phyloP scores from a whole-genome alignment of 78 protist genomes.

The Mantamonas sphyraenae region DNA sequence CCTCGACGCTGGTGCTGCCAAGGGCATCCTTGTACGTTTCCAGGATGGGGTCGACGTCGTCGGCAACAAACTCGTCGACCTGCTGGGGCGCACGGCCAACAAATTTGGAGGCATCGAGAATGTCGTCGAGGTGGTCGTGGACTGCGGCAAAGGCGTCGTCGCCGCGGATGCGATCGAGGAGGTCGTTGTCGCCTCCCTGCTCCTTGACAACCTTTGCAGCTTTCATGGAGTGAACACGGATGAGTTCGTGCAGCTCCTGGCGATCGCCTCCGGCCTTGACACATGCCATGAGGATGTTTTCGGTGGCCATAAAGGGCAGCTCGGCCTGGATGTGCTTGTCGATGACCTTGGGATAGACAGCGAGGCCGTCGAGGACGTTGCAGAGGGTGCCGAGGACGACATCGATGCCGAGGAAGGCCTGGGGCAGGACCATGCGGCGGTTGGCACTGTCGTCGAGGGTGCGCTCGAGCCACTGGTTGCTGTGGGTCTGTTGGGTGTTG shows the following conservation, averaged over 20 bases:
- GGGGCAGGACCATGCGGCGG: constrained; percentile 37
- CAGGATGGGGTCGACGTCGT: constrained; percentile 26
- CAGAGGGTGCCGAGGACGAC: constrained; percentile 2
- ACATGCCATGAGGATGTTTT: constrained; percentile 57
- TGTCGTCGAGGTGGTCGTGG: constrained; percentile 15
- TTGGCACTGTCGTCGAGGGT: constrained; percentile 61
- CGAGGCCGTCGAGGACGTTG: constrained; percentile 39
- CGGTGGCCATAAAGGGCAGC: constrained; percentile 71
- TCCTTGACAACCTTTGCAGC: constrained; percentile 35
- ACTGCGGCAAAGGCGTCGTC: constrained; percentile 11
- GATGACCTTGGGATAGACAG: constrained; percentile 29
- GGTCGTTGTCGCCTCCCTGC: constrained; percentile 37
- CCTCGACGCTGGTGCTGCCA: too few relatives aligned
- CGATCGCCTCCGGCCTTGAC: constrained; percentile 63
- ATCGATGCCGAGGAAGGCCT: constrained; percentile 44
- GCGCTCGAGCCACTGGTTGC: constrained; percentile 57
- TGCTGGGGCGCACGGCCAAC: constrained; percentile 44
- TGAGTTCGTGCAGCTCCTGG: constrained; percentile 54
- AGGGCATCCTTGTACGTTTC: too few relatives aligned
- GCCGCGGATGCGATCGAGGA: constrained; percentile 33
- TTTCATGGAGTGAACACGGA: constrained; percentile 40
- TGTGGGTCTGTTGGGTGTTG: constrained; percentile 14
- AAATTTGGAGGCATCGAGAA: constrained; percentile 37
- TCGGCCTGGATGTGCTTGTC: constrained; percentile 15
- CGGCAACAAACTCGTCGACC: constrained; percentile 14